Evolutionary conservation across 2,329 filamentous ascomycete species (phyloP), one percentile per base, ranked within the genome.

Genomic region (Stachybotrys chartarum): DNA sequence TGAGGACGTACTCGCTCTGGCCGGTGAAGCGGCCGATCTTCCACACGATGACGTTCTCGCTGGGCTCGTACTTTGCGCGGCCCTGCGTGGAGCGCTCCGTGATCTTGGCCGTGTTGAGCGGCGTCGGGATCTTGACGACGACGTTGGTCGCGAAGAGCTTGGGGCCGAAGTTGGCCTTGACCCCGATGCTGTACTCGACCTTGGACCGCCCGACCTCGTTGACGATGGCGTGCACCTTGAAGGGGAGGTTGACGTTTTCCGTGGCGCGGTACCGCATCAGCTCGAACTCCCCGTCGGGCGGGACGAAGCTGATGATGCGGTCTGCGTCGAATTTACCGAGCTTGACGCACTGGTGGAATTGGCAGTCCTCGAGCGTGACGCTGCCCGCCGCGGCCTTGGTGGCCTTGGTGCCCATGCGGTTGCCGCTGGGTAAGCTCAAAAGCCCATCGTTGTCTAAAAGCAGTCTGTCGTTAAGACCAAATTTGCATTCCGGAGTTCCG

Each of bases 311-410:
- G 72, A 99, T 97, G 70, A 96, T 97, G 61, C 94, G 83, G 73
- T 99, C 94, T 32, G 88, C 88, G 72, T 97, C 94, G 68, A 99
- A 99, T 69, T 95, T 95, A 61, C 93, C 92, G 32, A 99, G 81
- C 76, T 97, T 96, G 58, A 99, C 94, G 71, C 94, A 99, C 73
- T 99, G 94, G 73, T 99, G 94, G 75, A 99, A 97, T 68, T 97
- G 94, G 68, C 95, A 97, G 72, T 99, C 94, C 70, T 99, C 95
- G 30, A 99, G 80, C 0, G 92, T 96, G 54, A 99, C 95, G 60
- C 90, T 95, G 42, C 94, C 94, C 1, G 94, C 94, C 0, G 94
- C 94, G 1, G 94, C 94, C 71, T 96, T 93, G 45, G 94, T 97
- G 32, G 92, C 91, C 72, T 96, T 97, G 58, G 87, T 87, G 55